Evolutionary conservation across 148 eudicot species (phyloP).

Genomic region (Silene conica): DNA sequence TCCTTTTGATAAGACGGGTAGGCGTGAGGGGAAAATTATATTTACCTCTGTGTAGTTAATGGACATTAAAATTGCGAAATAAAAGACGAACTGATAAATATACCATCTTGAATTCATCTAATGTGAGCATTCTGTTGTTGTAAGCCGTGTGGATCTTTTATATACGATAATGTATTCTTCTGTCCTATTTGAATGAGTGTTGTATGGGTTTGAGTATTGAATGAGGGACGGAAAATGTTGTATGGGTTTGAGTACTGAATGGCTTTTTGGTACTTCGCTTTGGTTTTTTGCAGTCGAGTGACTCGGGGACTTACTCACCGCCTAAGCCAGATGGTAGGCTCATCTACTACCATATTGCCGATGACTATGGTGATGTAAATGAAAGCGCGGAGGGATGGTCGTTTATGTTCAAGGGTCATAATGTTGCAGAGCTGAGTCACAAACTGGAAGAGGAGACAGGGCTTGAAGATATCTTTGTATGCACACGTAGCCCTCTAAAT

Average conservation of each 20-base stretch:
- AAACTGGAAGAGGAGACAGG: conserved; percentile 53
- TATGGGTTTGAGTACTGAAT: neutral
- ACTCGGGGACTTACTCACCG: conserved; percentile 40
- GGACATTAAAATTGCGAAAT: no score
- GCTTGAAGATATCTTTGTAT: conserved; percentile 42
- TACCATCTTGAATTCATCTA: no score
- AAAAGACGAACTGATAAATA: no score
- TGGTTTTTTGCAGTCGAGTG: conserved; percentile 51
- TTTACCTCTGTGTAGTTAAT: no score
- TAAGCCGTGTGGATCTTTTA: no score
- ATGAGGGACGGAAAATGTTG: neutral
- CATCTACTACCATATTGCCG: conserved; percentile 51
- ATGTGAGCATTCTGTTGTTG: no score
- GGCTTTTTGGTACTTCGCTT: conserved; percentile 8
- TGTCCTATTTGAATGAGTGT: neutral
- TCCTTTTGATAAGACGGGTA: neutral
- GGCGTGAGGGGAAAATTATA: no score
- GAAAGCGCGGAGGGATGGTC: conserved; percentile 34
- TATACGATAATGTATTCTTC: no score
- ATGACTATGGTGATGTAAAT: conserved; percentile 34
- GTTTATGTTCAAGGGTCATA: conserved; percentile 50
- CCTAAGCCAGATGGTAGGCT: conserved; percentile 53
- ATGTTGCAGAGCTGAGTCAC: conserved; percentile 48
- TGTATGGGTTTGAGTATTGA: neutral
- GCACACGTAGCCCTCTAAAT: conserved; percentile 54